Percentiles rank a stretch among this genome's conserved stretches.
These are phyloP conservation scores for Aspergillus pseudoterreus DNA, from an alignment of 2,329 filamentous ascomycete genomes.

Conservation along the genomic window DNA sequence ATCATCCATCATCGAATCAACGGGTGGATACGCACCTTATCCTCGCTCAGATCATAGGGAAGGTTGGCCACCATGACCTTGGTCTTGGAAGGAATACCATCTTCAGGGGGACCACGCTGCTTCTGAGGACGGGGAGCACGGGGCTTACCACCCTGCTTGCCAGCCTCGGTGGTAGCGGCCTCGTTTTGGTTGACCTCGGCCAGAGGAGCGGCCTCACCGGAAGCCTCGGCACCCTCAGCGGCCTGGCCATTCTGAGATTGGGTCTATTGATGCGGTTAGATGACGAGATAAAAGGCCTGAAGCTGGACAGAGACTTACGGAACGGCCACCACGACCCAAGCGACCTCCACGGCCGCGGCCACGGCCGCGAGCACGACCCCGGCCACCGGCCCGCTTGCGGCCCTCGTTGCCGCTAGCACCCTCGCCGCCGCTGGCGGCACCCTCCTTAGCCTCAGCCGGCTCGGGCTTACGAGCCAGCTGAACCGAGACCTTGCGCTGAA, in stretches of 20 bases:
- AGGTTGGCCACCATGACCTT: constrained; percentile 99
- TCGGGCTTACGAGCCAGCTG: constrained; percentile 98
- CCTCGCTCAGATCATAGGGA: constrained; percentile 95
- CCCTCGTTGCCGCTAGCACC: constrained; percentile 64
- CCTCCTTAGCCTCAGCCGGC: constrained; percentile 75
- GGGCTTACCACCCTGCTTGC: constrained; percentile 36
- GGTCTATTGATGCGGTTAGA: constrained; percentile 1
- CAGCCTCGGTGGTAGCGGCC: constrained; percentile 41
- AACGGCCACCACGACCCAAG: constrained; percentile 60
- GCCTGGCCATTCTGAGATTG: constrained; percentile 23
- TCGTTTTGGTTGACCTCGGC: constrained; percentile 20
- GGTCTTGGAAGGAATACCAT: constrained; percentile 97
- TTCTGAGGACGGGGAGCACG: constrained; percentile 57
- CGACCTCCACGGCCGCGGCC: constrained; percentile 66
- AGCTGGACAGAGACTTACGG: constrained; percentile 40
- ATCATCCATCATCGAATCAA: constrained; percentile 2
- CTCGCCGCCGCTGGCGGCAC: constrained; percentile 68
- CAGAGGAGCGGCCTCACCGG: constrained; percentile 18
- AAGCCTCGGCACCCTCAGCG: constrained; percentile 16
- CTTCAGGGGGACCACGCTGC: constrained; percentile 93
- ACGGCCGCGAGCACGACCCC: constrained; percentile 61
- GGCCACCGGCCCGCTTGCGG: constrained; percentile 59
- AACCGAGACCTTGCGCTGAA: constrained; percentile 98
- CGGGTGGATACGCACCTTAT: constrained; percentile 64
- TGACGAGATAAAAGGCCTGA: background rate